phyloP scores from a whole-genome alignment of 2,329 filamentous ascomycete genomes.

The Incumbomyces delicatus region DNA sequence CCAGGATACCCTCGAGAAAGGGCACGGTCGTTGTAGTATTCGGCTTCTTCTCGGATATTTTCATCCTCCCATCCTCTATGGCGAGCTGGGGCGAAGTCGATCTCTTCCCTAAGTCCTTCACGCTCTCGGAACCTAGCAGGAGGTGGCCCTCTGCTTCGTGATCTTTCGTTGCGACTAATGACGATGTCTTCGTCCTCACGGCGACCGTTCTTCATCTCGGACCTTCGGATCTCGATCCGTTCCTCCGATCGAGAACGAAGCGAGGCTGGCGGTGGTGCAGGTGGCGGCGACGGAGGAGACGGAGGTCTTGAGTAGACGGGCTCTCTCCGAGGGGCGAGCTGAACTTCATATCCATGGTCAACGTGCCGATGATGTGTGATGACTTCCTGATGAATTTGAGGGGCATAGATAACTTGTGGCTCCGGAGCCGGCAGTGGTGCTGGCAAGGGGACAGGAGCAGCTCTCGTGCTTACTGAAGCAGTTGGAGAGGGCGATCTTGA shows the following conservation, averaged over 20 bases:
- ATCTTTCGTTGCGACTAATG: slow-evolving; percentile 39
- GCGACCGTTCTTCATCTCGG: slow-evolving; percentile 34
- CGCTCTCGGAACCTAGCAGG: slow-evolving; percentile 13
- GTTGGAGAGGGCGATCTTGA: slow-evolving; percentile 17
- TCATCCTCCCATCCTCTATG: slow-evolving; percentile 32
- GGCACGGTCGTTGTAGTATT: slow-evolving; percentile 57
- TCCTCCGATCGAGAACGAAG: slow-evolving; percentile 31
- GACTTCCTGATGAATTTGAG: slow-evolving; percentile 76
- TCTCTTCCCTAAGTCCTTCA: slow-evolving; percentile 14
- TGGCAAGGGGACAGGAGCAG: slow-evolving; percentile 31
- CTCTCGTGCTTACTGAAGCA: slow-evolving; percentile 1
- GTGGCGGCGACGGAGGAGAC: slow-evolving; percentile 31
- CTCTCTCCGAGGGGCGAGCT: slow-evolving; percentile 28
- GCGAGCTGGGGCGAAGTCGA: slow-evolving; percentile 19
- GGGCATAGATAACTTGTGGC: slow-evolving; percentile 59
- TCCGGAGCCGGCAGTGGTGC: slow-evolving; percentile 45
- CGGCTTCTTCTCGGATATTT: slow-evolving; percentile 45
- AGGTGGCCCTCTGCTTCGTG: slow-evolving; percentile 29
- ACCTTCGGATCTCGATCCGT: slow-evolving; percentile 48
- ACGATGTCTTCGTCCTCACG: slow-evolving; percentile 58
- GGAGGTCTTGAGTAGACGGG: slow-evolving; percentile 23
- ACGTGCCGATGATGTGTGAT: slow-evolving; percentile 83
- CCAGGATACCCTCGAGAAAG: slow-evolving; percentile 59
- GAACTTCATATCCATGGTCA: slow-evolving; percentile 57
- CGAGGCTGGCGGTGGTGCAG: slow-evolving; percentile 23